Evolutionary conservation across 345 rosid genomes (phyloP), one percentile per base, ranked within the genome.

Genomic region (Brassica juncea): DNA sequence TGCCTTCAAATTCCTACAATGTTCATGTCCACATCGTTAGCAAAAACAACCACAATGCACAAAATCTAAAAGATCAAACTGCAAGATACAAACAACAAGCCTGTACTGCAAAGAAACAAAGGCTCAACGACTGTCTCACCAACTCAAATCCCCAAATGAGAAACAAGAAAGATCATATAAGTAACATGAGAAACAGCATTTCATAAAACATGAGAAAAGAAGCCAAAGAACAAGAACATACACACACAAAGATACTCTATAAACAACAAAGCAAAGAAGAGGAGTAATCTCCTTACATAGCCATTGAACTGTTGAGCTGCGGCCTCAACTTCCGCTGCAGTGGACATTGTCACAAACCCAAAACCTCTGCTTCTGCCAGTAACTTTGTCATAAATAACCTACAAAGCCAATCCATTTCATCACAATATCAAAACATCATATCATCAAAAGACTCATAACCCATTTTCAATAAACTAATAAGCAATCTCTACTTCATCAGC

Each of bases 301-400:
- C 97, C 98, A 89, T 93, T 91, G 82, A 95, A 88, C 44, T 89
- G 97, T 75, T 87, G 89, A 73, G 86, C 90, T 35, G 97, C 99
- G 14, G 92, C 88, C 81, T 89, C 91, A 85, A 81, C 98, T 86
- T 91, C 98, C 19, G 88, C 82, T 6, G 19, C 37, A 15, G 88
- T 39, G 7, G 98, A 89, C 99, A 95, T 95, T 47, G 98, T 95
- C 75, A 95, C 99, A 78, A 95, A 95, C 31, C 92, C 99, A 82
- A 95, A 95, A 58, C 99, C 99, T 70, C 99, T 87, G 86, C 98
- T 95, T 83, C 99, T 78, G 19, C 99, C 98, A 68, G 98, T 91
- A 60, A 82, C 84, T 86, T 91, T 95, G 81, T 95, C 98, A 83
- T 95, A 95, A 49, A 93, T 95, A 12, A 95, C 98, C 99, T 95